Evolutionary conservation across 805 yeast species (phyloP).

Genomic region (Yamadazyma nakazawae): DNA sequence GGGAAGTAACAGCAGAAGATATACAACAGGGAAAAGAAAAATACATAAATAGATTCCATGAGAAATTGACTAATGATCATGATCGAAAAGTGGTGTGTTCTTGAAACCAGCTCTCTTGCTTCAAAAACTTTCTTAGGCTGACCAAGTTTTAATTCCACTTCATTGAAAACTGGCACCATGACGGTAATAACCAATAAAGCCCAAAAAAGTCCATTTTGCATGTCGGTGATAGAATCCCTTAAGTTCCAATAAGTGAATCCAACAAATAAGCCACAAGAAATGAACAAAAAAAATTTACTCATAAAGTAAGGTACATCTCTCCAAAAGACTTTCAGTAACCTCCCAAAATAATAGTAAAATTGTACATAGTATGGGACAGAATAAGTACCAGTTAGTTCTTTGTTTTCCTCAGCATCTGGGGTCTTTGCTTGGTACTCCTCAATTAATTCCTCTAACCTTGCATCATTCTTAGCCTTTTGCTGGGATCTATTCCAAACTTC

Average conservation of each 20-base stretch:
- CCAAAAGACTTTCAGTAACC: slow-evolving; percentile 56
- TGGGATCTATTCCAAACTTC: slow-evolving; percentile 73
- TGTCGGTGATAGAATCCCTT: slow-evolving; percentile 46
- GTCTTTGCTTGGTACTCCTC: slow-evolving; percentile 28
- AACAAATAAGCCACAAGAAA: slow-evolving; percentile 54
- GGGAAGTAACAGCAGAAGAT: slow-evolving; percentile 61
- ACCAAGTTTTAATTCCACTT: slow-evolving; percentile 39
- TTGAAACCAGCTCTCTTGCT: slow-evolving; percentile 42
- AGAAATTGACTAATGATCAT: slow-evolving; percentile 38
- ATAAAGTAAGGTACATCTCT: slow-evolving; percentile 25
- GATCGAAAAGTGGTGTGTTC: slow-evolving; percentile 42
- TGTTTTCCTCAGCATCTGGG: slow-evolving; percentile 18
- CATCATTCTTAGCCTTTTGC: slow-evolving; percentile 46
- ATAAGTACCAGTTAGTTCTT: slow-evolving; percentile 20
- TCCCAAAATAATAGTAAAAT: slow-evolving; percentile 43
- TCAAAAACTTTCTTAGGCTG: slow-evolving; percentile 42
- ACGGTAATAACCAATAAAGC: slow-evolving; percentile 41
- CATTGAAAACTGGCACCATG: slow-evolving; percentile 35
- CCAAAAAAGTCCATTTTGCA: slow-evolving; percentile 62
- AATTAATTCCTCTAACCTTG: slow-evolving; percentile 51
- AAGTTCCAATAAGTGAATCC: slow-evolving; percentile 74
- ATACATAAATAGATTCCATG: slow-evolving; percentile 47
- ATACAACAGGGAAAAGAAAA: slow-evolving; percentile 37
- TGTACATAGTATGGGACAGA: slow-evolving; percentile 27
- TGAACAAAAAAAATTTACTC: slow-evolving; percentile 55